Percentiles rank a stretch among this genome's conserved stretches.
phyloP scores from a whole-genome alignment of 805 yeast species.

The Naumovozyma dairenensis region DNA sequence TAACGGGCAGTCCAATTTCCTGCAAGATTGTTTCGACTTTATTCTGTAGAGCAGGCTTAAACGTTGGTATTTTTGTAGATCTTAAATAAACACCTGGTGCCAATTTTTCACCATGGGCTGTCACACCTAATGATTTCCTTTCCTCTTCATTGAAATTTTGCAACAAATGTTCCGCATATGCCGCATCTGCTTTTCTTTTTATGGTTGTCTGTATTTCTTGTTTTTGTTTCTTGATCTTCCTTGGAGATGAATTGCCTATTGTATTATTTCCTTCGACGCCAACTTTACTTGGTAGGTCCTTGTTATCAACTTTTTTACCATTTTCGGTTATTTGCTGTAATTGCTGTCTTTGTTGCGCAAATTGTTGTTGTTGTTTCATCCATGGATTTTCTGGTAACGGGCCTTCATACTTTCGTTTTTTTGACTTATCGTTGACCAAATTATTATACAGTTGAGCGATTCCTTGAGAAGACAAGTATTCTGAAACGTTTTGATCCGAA shows the following conservation, averaged over 20 bases:
- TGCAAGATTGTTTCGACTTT: conserved; percentile 53
- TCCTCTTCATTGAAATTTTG: conserved; percentile 56
- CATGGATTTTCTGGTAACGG: conserved; percentile 36
- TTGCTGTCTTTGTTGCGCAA: conserved; percentile 29
- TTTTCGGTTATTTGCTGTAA: conserved; percentile 17
- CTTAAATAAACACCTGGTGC: conserved; percentile 74
- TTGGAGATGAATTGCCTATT: conserved; percentile 12
- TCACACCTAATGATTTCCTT: conserved; percentile 75
- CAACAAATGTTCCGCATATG: conserved; percentile 27
- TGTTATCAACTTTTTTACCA: background rate
- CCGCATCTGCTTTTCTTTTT: conserved; percentile 25
- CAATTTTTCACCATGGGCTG: conserved; percentile 64
- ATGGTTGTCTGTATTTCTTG: conserved; percentile 23
- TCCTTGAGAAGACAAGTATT: conserved; percentile 78
- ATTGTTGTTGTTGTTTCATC: conserved; percentile 35
- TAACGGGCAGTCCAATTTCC: conserved; percentile 69
- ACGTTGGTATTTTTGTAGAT: conserved; percentile 65
- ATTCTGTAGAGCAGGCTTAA: conserved; percentile 66
- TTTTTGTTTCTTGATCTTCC: conserved; percentile 26
- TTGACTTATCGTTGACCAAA: conserved; percentile 57
- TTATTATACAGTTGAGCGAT: conserved; percentile 76
- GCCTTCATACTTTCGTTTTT: conserved; percentile 38
- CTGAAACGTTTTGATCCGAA: conserved; percentile 61
- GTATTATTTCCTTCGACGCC: too few relatives aligned
- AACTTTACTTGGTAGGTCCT: too few relatives aligned